These are phyloP conservation scores for Venustampulla echinocandica DNA, from an alignment of 495 filamentous ascomycete species.

Conservation along the genomic window DNA sequence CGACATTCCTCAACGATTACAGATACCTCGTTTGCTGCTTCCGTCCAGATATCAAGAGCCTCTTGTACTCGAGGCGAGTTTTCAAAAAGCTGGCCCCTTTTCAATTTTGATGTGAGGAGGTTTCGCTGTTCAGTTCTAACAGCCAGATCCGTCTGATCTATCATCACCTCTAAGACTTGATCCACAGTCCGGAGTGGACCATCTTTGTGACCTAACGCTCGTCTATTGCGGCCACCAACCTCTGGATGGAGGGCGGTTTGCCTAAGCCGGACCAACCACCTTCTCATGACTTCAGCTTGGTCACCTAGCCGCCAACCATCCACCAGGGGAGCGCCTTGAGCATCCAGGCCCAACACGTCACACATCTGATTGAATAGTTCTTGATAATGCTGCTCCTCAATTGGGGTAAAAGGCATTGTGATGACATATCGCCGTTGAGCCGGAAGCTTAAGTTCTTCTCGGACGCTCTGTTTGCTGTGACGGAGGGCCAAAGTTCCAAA, in stretches of 20 bases:
- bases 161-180: constrained; percentile 82
- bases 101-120: constrained; percentile 50
- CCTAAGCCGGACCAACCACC: constrained; percentile 61
- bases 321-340: constrained; percentile 48
- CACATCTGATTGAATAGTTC: constrained; percentile 66
- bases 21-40: constrained; percentile 44
- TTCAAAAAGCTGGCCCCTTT: constrained; percentile 66
- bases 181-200: constrained; percentile 68
- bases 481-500: constrained; percentile 65
- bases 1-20: constrained; percentile 56
- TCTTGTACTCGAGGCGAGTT: constrained; percentile 43
- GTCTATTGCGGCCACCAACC: constrained; percentile 58
- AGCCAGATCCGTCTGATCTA: constrained; percentile 62
- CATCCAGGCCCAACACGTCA: constrained; percentile 53
- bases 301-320: constrained; percentile 51
- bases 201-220: constrained; percentile 52
- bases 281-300: constrained; percentile 39
- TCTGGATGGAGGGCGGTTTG: constrained; percentile 84
- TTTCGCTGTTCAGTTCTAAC: constrained; percentile 59
- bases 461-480: constrained; percentile 74
- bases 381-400: constrained; percentile 83
- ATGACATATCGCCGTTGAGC: constrained; percentile 79
- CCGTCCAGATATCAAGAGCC: constrained; percentile 59
- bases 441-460: constrained; percentile 63
- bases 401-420: constrained; percentile 74